phyloP scores from a whole-genome alignment of 352 stramenopile genomes.

The Phytophthora rubi region DNA sequence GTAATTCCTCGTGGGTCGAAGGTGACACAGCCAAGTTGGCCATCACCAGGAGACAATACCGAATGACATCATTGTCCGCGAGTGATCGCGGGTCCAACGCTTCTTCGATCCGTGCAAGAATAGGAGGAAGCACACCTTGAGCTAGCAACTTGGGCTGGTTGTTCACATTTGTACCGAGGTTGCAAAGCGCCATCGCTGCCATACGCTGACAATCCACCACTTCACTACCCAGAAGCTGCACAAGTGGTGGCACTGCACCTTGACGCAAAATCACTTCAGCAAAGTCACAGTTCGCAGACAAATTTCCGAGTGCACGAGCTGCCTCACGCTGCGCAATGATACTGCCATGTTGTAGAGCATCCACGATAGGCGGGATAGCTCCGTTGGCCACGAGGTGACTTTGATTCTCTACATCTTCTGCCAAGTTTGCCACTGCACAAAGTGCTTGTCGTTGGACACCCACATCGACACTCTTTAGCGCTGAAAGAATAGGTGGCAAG shows the following conservation, averaged over 20 bases:
- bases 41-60: slow-evolving; percentile 95
- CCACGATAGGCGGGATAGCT: slow-evolving; percentile 87
- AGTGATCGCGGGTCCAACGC: slow-evolving; percentile 92
- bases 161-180: slow-evolving; percentile 94
- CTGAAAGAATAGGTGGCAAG: slow-evolving; percentile 87
- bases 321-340: slow-evolving; percentile 93
- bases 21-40: slow-evolving; percentile 92
- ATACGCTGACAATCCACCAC: slow-evolving; percentile 95
- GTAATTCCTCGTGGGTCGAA: slow-evolving; percentile 83
- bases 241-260: slow-evolving; percentile 83
- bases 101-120: slow-evolving; percentile 89
- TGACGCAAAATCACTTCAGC: slow-evolving; percentile 92
- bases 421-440: slow-evolving; percentile 95
- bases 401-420: slow-evolving; percentile 95
- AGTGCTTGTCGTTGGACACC: slow-evolving; percentile 92
- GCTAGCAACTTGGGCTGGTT: slow-evolving; percentile 93
- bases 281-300: slow-evolving; percentile 96
- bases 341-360: slow-evolving; percentile 75
- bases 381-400: slow-evolving; percentile 89
- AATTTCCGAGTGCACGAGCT: slow-evolving; percentile 92
- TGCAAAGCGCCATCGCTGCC: slow-evolving; percentile 95
- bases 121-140: slow-evolving; percentile 85
- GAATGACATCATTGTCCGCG: slow-evolving; percentile 94
- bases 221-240: slow-evolving; percentile 90
- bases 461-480: slow-evolving; percentile 71